These are phyloP conservation scores for Auxenochlorella protothecoides DNA, from an alignment of 139 green algal species.

Conservation along the genomic window DNA sequence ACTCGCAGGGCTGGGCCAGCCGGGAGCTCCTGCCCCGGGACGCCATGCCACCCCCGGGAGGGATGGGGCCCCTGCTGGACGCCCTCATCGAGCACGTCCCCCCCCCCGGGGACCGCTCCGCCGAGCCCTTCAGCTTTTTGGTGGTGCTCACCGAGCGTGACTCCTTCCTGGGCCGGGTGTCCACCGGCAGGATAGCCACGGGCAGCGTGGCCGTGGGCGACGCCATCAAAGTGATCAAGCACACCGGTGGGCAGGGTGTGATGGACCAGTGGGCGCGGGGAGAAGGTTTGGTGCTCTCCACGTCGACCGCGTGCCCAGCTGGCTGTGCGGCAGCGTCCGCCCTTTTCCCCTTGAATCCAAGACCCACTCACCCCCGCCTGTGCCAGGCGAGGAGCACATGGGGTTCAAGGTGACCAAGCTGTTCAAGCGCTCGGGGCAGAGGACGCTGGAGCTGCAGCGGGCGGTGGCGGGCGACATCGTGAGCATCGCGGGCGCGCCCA, in stretches of 20 bases:
- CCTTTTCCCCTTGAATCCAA: too few species aligned
- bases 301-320: too few species aligned
- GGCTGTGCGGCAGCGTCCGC: neutral
- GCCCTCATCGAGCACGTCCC: constrained; percentile 59
- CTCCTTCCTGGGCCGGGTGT: constrained; percentile 64
- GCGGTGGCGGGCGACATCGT: constrained; percentile 76
- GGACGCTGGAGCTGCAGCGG: constrained; percentile 36
- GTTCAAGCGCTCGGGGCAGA: constrained; percentile 51
- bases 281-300: neutral
- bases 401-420: constrained; percentile 51
- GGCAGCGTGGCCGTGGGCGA: constrained; percentile 55
- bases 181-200: constrained; percentile 61
- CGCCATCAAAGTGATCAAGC: constrained; percentile 33
- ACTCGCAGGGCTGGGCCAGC: constrained; percentile 45
- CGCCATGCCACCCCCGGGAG: constrained; percentile 5
- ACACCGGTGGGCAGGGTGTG: constrained; percentile 8
- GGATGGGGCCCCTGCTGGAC: constrained; percentile 73
- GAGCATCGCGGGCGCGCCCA: constrained; percentile 43
- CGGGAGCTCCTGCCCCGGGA: constrained; percentile 18
- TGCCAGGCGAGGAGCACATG: constrained; percentile 16
- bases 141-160: constrained; percentile 80
- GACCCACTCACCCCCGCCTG: too few species aligned
- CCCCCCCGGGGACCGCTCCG: constrained; percentile 22
- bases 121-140: constrained; percentile 55
- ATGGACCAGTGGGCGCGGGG: constrained; percentile 1